Conservation (phyloP, 768 basidiomycete species). For the Amanita pseudoporphyria region DNA sequence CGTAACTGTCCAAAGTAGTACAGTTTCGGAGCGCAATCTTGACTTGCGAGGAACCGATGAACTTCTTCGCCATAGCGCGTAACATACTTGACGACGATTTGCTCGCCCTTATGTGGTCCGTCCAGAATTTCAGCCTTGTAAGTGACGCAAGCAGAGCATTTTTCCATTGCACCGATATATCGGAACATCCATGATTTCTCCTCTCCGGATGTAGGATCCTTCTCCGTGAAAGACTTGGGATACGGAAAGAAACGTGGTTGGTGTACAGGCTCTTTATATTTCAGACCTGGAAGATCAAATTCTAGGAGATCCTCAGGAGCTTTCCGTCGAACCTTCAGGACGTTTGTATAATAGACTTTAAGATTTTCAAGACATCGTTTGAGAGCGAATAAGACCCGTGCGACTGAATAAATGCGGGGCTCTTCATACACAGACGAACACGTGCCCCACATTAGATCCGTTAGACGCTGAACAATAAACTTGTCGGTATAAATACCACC, state of each 20-base stretch:
- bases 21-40: constrained; percentile 1
- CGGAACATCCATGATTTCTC: constrained; percentile 6
- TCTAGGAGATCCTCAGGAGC: neutral
- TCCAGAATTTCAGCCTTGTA: constrained; percentile 4
- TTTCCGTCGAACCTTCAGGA: too few species aligned
- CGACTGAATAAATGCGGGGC: too few species aligned
- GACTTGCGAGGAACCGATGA: constrained; percentile 5
- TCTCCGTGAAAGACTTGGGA: constrained; percentile 8
- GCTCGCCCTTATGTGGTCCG: neutral
- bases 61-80: constrained; percentile 8
- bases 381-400: too few species aligned
- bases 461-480: constrained; percentile 6
- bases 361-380: constrained; percentile 11
- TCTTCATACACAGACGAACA: too few species aligned
- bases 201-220: neutral
- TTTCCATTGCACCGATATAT: constrained; percentile 10
- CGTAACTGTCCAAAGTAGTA: neutral
- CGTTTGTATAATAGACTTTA: constrained; percentile 9
- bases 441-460: constrained; percentile 7
- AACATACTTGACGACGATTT: constrained; percentile 10
- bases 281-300: neutral
- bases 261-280: neutral
- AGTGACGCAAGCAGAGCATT: constrained; percentile 9
- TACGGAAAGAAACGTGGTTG: constrained; percentile 15
- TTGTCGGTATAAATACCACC: constrained; percentile 7